phyloP scores from a whole-genome alignment of 805 yeast genomes.

The Candida alai region DNA sequence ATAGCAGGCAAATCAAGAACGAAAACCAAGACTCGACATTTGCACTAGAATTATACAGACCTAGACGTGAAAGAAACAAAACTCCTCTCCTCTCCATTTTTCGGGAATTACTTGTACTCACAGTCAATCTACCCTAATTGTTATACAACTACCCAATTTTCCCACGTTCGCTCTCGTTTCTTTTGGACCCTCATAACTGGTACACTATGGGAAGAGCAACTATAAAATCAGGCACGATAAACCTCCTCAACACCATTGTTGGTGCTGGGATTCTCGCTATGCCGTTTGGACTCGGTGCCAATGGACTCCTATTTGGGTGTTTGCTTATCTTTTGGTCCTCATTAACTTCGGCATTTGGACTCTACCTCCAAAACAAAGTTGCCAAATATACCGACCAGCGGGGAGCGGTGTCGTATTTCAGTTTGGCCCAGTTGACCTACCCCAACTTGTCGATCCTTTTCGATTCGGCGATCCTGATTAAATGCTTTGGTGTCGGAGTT shows the following conservation, averaged over 20 bases:
- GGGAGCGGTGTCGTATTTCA: slow-evolving; percentile 41
- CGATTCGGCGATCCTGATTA: slow-evolving; percentile 69
- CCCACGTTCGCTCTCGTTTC: too few relatives aligned
- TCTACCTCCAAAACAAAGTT: slow-evolving; percentile 58
- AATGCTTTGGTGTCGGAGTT: slow-evolving; percentile 76
- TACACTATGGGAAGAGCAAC: slow-evolving; percentile 29
- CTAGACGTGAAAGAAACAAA: too few relatives aligned
- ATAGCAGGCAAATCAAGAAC: too few relatives aligned
- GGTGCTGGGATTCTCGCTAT: slow-evolving; percentile 71
- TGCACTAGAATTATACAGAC: too few relatives aligned
- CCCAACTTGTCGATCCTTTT: slow-evolving; percentile 68
- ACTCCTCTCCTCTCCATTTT: too few relatives aligned
- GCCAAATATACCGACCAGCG: slow-evolving; percentile 43
- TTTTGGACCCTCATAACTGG: too few relatives aligned
- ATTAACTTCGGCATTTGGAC: slow-evolving; percentile 52
- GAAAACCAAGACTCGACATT: too few relatives aligned
- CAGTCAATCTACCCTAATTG: too few relatives aligned
- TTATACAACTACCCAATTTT: too few relatives aligned
- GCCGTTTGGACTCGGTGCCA: slow-evolving; percentile 60
- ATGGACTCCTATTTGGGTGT: slow-evolving; percentile 44
- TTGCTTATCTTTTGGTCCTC: slow-evolving; percentile 39
- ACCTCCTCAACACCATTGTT: slow-evolving; percentile 53
- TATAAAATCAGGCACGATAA: slow-evolving; percentile 47
- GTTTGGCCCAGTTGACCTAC: slow-evolving; percentile 55
- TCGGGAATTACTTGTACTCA: too few relatives aligned